A percentile compares a stretch with the other conserved stretches of the same genome.
Conservation (phyloP, 371 early-diverging fungal species). For the Mucor sp. region DNA sequence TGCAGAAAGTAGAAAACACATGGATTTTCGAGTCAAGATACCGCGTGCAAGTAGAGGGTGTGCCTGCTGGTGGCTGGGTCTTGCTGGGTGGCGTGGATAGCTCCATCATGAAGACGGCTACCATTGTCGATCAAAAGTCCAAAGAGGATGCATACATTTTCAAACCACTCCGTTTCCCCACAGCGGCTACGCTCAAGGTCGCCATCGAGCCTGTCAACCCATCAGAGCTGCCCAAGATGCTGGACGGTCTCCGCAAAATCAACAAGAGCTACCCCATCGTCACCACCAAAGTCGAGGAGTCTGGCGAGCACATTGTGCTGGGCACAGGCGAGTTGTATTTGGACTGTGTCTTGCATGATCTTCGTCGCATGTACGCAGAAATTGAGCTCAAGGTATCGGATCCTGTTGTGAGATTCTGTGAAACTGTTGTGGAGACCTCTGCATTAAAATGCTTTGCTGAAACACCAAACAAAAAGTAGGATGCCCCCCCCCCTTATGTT, state of each 20-base stretch:
- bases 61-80: conserved; percentile 89
- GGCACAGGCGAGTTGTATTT: conserved; percentile 96
- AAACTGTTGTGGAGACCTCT: conserved; percentile 95
- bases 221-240: conserved; percentile 96
- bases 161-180: conserved; percentile 81
- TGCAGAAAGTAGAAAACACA: conserved; percentile 75
- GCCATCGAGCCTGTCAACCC: conserved; percentile 97
- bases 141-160: conserved; percentile 82
- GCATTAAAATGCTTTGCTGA: conserved; percentile 95
- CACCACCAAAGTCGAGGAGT: conserved; percentile 94
- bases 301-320: conserved; percentile 94
- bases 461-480: conserved; percentile 95
- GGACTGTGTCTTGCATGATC: conserved; percentile 95
- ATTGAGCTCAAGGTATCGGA: conserved; percentile 97
- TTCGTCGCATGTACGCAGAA: conserved; percentile 92
- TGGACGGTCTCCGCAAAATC: conserved; percentile 94
- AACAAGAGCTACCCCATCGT: conserved; percentile 94
- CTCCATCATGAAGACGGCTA: conserved; percentile 94
- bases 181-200: conserved; percentile 88
- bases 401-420: conserved; percentile 94
- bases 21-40: conserved; percentile 87
- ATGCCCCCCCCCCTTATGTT: not conserved
- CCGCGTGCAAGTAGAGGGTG: conserved; percentile 78
- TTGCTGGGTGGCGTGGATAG: conserved; percentile 91
- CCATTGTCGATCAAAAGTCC: conserved; percentile 69